Evolutionary conservation across 805 yeast species (phyloP), one percentile per base, ranked within the genome.

Genomic region (Metschnikowia baotianmanensis): DNA sequence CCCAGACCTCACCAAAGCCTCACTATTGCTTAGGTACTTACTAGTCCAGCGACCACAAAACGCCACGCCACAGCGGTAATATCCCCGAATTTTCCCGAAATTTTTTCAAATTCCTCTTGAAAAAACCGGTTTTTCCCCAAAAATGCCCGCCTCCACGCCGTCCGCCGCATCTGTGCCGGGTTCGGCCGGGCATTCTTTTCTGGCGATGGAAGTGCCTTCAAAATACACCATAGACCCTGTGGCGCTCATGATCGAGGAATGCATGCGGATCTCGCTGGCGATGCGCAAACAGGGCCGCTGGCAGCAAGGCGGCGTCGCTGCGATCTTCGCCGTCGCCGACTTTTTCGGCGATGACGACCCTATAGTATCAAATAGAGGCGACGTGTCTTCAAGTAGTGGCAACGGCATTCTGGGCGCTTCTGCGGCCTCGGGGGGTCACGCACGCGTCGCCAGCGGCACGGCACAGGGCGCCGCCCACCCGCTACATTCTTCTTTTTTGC

Each of bases 171-270:
- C n/a, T 9, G 31, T 11, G 24, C 20, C 28, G 23, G 22, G 12
- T 11, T 6, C 26, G 20, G 19, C 35, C 13, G 28, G n/a, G n/a
- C n/a, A n/a, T n/a, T n/a, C n/a, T n/a, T n/a, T n/a, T n/a, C n/a
- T n/a, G n/a, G n/a, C n/a, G n/a, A n/a, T n/a, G n/a, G n/a, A 27
- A 4, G 34, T 19, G 9, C 35, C 38, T n/a, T 21, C 30, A 9
- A 20, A 36, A 6, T 43, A 51, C 38, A 63, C 91, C 6, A 72
- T 86, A 37, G 90, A 86, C 61, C 86, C 95, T 11, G 75, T 83
- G 41, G 84, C 95, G 1, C 78, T 91, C 51, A 84, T 88, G 50
- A 81, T 88, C 46, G 85, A 86, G 57, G 98, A 93, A 67, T 88
- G 96, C 61, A 84, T 87, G 56, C 74, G 82, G 42, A 77, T 93